Evolutionary conservation across 2,329 filamentous ascomycete genomes (phyloP).

Genomic region (Botrytis byssoidea): DNA sequence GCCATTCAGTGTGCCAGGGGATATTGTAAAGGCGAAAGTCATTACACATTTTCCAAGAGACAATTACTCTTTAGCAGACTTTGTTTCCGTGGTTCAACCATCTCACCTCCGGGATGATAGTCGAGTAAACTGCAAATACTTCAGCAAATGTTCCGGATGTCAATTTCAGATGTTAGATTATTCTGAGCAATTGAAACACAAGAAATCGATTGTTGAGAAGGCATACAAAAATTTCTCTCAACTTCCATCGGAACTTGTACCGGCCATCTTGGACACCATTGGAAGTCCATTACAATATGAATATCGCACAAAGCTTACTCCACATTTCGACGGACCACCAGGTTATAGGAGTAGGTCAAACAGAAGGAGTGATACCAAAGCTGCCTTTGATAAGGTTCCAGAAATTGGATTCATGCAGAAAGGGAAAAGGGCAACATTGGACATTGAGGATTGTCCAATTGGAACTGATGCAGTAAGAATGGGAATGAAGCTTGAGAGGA

Average conservation of each 20-base stretch:
- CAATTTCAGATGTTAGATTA: conserved; percentile 98
- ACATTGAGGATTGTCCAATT: conserved; percentile 97
- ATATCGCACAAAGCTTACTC: conserved; percentile 95
- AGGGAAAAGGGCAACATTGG: conserved; percentile 73
- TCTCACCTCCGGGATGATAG: conserved; percentile 74
- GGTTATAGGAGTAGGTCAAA: conserved; percentile 47
- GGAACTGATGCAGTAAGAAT: conserved; percentile 80
- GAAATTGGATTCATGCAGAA: conserved; percentile 90
- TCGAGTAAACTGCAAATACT: conserved; percentile 81
- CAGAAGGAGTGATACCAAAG: conserved; percentile 51
- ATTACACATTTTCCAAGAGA: conserved; percentile 66
- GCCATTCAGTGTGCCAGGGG: conserved; percentile 84
- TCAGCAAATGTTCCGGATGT: conserved; percentile 82
- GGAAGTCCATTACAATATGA: conserved; percentile 87
- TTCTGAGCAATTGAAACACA: conserved; percentile 77
- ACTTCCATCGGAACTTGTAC: conserved; percentile 71
- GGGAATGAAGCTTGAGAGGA: conserved; percentile 77
- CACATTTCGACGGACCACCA: conserved; percentile 84
- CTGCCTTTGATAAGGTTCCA: conserved; percentile 63
- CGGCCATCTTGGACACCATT: conserved; percentile 77
- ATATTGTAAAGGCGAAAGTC: conserved; percentile 75
- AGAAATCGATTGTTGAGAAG: conserved; percentile 82
- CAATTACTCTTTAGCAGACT: conserved; percentile 76
- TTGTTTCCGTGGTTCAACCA: conserved; percentile 71
- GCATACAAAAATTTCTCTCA: conserved; percentile 90